Evolutionary conservation across 2,329 filamentous ascomycete species (phyloP).

Genomic region (Cryphonectria carpinicola): DNA sequence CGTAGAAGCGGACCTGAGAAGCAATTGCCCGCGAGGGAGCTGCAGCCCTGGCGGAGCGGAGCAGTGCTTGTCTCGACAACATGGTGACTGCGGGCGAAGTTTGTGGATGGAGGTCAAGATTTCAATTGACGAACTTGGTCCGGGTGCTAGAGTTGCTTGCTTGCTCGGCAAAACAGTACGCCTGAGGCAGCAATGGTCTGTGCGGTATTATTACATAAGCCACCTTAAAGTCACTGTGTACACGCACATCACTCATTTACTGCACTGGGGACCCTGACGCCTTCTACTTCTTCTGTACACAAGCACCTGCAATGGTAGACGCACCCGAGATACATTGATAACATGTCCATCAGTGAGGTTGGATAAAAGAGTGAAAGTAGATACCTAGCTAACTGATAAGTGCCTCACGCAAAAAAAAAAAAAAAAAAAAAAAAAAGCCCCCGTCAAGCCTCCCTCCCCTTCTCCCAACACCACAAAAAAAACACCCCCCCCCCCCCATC

Average conservation of each 20-base stretch:
- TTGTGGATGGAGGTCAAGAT: constrained; percentile 31
- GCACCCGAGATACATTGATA: neutral
- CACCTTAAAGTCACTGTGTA: neutral
- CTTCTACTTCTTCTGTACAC: neutral
- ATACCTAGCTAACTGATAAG: constrained; percentile 26
- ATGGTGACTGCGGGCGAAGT: constrained; percentile 46
- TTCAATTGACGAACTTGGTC: constrained; percentile 30
- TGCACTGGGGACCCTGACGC: neutral
- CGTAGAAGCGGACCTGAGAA: constrained; percentile 75
- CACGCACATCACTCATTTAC: neutral
- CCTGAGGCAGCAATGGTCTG: constrained; percentile 12
- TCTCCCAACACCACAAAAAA: too few relatives aligned
- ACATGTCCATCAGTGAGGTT: constrained; percentile 9
- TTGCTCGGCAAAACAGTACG: constrained; percentile 28
- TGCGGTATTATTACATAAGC: constrained; percentile 18
- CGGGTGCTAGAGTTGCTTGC: constrained; percentile 22
- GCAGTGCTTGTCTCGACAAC: constrained; percentile 63
- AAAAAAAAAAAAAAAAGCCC: too few relatives aligned
- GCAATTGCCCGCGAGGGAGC: constrained; percentile 64
- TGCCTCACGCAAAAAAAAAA: constrained; percentile 11
- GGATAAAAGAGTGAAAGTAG: constrained; percentile 24
- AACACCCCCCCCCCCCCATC: too few relatives aligned
- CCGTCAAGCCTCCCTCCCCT: too few relatives aligned
- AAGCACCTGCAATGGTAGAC: neutral
- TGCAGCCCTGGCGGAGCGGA: constrained; percentile 60